Base-by-base conservation (phyloP, 2,329 filamentous ascomycete species). In the Ophiostoma sp. region DNA sequence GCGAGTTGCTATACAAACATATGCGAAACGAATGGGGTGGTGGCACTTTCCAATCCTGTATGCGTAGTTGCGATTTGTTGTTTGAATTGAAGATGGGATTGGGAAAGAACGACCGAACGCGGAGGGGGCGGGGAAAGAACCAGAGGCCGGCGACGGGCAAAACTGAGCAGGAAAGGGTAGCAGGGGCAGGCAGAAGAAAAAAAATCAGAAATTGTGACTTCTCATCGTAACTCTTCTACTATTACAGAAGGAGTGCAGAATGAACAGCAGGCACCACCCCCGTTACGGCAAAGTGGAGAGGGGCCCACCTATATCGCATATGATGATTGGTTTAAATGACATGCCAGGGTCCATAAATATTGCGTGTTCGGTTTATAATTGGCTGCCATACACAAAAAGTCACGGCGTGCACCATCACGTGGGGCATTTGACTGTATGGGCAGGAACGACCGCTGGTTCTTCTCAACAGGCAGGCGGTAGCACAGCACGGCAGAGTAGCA, bases 51-150 rank as follows among this genome's bases (percentile, higher is more conserved):
- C 67, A 71, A 69, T 73, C 64, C 68, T 60, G 36, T 33, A 15
- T 66, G 65, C 39, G 65, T 7, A 67, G 39, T 66, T 39, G 68
- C 72, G 69, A 71, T 72, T 67, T 68, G 66, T 67, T 68, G 66
- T 66, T 67, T 67, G 54, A 41, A 72, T 69, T 69, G 36, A 69
- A 68, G 66, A 66, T 73, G 69, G 62, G 64, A 72, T 71, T 71
- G 68, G 39, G 65, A n/a, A 72, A 62, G 71, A 71, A 60, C 68
- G 70, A 71, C 68, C 72, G 71, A 73, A 71, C 68, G 70, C 72
- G 73, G 73, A 74, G 73, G 71, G 72, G 73, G 73, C 72, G 73
- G 72, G 72, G 71, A 72, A 71, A 70, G 66, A 60, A 67, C 65
- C 35, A 68, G 60, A 70, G n/a, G 31, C 60, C 68, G 23, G 65